Base-by-base conservation (phyloP, 768 basidiomycete species). In the Lactarius hatsudake region DNA sequence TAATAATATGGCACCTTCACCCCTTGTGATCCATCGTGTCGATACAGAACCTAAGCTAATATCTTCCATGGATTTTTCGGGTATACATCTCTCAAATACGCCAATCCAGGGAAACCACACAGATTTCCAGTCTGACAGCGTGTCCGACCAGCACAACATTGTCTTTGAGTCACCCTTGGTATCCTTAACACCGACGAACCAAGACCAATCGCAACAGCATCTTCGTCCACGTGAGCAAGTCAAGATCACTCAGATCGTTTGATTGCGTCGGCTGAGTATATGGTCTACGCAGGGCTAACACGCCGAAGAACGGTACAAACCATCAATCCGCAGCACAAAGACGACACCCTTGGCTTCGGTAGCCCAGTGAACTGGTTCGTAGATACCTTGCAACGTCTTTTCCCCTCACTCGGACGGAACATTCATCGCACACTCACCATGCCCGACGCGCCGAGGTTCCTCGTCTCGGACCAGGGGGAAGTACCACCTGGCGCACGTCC, bases 341-440 rank as follows among this genome's bases (percentile, higher is more conserved):
- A 64, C 23, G 66, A 64, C 48, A n/a, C 8, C 20, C 57, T 64
- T 38, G 36, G 36, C 3, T 38, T 38, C 36, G 36, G 36, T 12
- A 38, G 12, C 36, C 36, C 61, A 10, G 54, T 74, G 64, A 66
- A 74, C 28, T 64, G 80, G 20, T 61, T 86, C 12, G 79, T 76
- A 5, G 74, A 69, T 18, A 63, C 88, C 0, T 75, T 91, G 12
- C 68, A 77, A 13, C 77, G 77, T 36, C 69, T 86, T 20, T 89
- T 93, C 58, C 94, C 94, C 0, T 75, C 81, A 1, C 61, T 87
- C 32, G 77, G 84, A 43, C 80, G 78, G 48, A 83, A 77, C 30
- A 75, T 96, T 32, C 82, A 81, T 15, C 83, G 85, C 55, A 91
- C 88, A 0, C 65, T 94, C 36, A 95, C 93, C 0, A 83, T 94